phyloP scores from a whole-genome alignment of 106 monocot species.

The Acorus calamus region DNA sequence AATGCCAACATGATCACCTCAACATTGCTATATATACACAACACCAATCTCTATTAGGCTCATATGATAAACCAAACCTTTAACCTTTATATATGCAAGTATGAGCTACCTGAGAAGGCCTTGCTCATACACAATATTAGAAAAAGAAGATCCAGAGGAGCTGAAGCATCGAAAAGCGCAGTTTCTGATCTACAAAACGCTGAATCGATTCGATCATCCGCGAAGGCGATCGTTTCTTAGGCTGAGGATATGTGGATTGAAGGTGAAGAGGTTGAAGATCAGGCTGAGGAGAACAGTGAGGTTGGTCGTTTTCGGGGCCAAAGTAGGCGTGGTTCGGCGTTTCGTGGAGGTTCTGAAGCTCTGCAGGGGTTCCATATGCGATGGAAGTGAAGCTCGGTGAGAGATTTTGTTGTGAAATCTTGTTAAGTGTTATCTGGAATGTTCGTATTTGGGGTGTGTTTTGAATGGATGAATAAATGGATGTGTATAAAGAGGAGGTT shows the following conservation, averaged over 20 bases:
- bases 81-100: too few relatives aligned
- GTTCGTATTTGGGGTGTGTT: too few relatives aligned
- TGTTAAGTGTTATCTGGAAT: too few relatives aligned
- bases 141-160: slow-evolving; percentile 17
- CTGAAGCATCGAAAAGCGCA: slow-evolving; percentile 10
- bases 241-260: slow-evolving; percentile 12
- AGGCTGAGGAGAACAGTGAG: slow-evolving; percentile 7
- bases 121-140: slow-evolving; percentile 7
- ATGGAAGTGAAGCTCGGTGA: too few relatives aligned
- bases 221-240: not conserved
- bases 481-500: too few relatives aligned
- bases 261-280: slow-evolving; percentile 4
- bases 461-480: too few relatives aligned
- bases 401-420: too few relatives aligned
- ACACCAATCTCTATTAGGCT: too few relatives aligned
- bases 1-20: too few relatives aligned
- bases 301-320: not conserved
- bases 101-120: slow-evolving; percentile 5
- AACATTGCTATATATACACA: too few relatives aligned
- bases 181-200: slow-evolving; percentile 17
- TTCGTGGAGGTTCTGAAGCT: not conserved
- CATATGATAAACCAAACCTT: too few relatives aligned
- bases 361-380: not conserved
- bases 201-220: not conserved
- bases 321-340: not conserved